Conservation (phyloP, 73 alveolate genomes). For the Blepharisma stoltei region DNA sequence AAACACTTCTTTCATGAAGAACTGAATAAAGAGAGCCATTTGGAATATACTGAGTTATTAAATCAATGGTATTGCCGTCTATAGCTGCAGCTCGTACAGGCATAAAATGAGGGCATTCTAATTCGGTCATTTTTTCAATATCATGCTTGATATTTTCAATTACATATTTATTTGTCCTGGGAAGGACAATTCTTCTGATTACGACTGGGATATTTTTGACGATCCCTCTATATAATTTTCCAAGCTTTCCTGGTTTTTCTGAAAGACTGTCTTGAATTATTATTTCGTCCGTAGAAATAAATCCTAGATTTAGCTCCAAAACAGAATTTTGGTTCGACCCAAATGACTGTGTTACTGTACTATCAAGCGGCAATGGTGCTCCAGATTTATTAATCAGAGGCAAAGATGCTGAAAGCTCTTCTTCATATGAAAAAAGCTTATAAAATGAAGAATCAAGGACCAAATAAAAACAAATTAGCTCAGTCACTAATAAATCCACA, state of each 20-base stretch:
- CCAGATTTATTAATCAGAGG: not conserved
- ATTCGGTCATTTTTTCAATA: not conserved
- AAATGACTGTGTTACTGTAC: not conserved
- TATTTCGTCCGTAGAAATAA: not conserved
- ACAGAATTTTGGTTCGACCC: too few species aligned
- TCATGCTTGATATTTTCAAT: not conserved
- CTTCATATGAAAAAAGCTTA: not conserved
- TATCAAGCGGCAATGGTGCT: not conserved
- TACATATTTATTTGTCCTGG: not conserved
- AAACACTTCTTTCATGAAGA: not conserved
- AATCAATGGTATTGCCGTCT: not conserved
- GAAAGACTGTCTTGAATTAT: not conserved
- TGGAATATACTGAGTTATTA: not conserved
- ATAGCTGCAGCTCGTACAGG: not conserved
- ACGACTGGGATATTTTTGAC: not conserved
- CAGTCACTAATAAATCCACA: conserved; percentile 15
- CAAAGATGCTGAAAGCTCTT: not conserved
- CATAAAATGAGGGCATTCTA: not conserved
- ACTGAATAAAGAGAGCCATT: not conserved
- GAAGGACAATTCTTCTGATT: not conserved
- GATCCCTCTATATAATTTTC: not conserved
- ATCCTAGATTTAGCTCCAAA: too few species aligned
- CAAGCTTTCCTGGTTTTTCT: not conserved
- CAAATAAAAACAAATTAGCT: not conserved
- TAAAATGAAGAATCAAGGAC: not conserved